Evolutionary conservation across 2,329 filamentous ascomycete genomes (phyloP), one percentile per base, ranked within the genome.

Genomic region (Clathrospora elynae): DNA sequence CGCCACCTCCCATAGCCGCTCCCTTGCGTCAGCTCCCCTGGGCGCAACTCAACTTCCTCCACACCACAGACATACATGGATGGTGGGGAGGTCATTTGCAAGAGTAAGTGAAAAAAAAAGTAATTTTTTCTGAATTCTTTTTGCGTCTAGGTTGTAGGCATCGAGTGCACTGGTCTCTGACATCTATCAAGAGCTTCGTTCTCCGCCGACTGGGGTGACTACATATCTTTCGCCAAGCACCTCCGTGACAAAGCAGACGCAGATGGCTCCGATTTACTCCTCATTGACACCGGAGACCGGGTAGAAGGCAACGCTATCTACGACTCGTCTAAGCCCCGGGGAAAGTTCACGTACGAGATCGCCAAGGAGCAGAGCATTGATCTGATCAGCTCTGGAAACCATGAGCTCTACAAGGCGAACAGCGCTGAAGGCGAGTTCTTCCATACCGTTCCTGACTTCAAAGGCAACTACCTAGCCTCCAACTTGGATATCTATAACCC

Each of bases 131-230:
- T n/a, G n/a, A n/a, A n/a, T n/a, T n/a, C n/a, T n/a, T n/a, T n/a
- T n/a, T n/a, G n/a, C n/a, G n/a, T n/a, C n/a, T n/a, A n/a, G n/a
- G n/a, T n/a, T n/a, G n/a, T n/a, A n/a, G n/a, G n/a, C n/a, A n/a
- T n/a, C n/a, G n/a, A n/a, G n/a, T n/a, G n/a, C n/a, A n/a, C n/a
- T n/a, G n/a, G n/a, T n/a, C n/a, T 30, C 43, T 56, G 35, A 59
- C 52, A 6, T 28, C 12, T 18, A 18, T 10, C 42, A 90, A n/a
- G 87, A 73, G 79, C 90, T 2, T 92, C 93, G 47, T 99, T 95
- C 71, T 91, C 89, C 5, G 92, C 90, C 32, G 93, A 99, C 71
- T 97, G 93, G 90, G 93, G 93, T 45, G 93, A 99, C 73, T 99
- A 97, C 71, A 81, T 97, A 60, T 96, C 92, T 5, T 96, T 99